Percentiles rank a stretch among this genome's conserved stretches.
phyloP scores from a whole-genome alignment of 768 basidiomycete genomes.

The Gloeopeniophorella convolvens region DNA sequence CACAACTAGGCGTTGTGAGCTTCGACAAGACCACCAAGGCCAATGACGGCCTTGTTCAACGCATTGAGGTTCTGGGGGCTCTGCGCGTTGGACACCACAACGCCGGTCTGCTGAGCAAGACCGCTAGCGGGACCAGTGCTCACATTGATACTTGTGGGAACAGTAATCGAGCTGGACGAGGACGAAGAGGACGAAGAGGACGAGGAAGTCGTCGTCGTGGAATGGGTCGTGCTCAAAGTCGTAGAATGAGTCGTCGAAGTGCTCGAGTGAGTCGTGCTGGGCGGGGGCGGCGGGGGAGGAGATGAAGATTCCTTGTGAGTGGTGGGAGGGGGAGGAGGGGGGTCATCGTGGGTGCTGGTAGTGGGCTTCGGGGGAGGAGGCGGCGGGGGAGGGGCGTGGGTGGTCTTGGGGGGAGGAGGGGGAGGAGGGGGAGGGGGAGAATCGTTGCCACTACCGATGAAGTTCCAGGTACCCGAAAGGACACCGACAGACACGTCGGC shows the following conservation, averaged over 20 bases:
- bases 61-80: not conserved
- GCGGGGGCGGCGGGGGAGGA: slow-evolving; percentile 5
- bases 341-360: not conserved
- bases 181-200: not conserved
- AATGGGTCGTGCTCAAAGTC: not conserved
- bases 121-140: not conserved
- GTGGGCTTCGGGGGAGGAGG: not conserved
- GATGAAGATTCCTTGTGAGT: not conserved
- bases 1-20: not conserved
- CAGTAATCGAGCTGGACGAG: not conserved
- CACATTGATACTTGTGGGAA: not conserved
- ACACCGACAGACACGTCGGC: slow-evolving; percentile 30
- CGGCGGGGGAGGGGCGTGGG: not conserved
- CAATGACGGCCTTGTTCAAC: not conserved
- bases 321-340: not conserved
- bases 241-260: not conserved
- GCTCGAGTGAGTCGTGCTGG: not conserved
- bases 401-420: not conserved
- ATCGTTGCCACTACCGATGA: not conserved
- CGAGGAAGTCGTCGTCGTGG: not conserved
- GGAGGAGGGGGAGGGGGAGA: not conserved
- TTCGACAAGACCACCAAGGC: not conserved
- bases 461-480: slow-evolving; percentile 37
- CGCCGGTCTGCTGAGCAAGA: not conserved
- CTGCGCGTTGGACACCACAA: not conserved